Base-by-base conservation (phyloP, 1,284 basidiomycete species). In the Acaromyces ingoldii region DNA sequence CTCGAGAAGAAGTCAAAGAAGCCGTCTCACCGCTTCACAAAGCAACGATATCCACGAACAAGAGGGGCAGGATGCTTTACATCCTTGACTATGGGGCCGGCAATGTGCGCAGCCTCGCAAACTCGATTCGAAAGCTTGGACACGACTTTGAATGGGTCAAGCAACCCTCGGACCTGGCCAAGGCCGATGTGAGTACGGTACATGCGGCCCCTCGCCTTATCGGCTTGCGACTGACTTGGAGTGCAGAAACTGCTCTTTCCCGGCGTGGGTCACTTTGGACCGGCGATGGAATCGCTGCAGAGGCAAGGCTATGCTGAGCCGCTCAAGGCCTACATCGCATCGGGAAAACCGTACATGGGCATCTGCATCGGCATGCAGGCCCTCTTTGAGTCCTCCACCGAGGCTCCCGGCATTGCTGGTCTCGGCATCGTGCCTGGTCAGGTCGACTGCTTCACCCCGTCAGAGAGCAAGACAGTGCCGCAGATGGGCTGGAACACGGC, bases 211-310 rank as follows among this genome's bases (percentile, higher is more conserved):
- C 17, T 42, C 25, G 13, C 42, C 15, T 11, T 28, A 6, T 36
- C 11, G 40, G 13, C 37, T 17, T 17, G 6, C 3, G 1, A 13
- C 13, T 11, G 1, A 13, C 29, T 51, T 54, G 36, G 31, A 9
- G 25, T 15, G 6, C 34, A 97, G 93, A 87, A 85, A 77, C 85
- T 99, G 70, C 82, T 99, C 67, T 98, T 99, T 76, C 95, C 95
- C 44, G 95, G 95, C n/a, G 95, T 98, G 38, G 95, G 95, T 24
- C 84, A 91, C 6, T 98, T 97, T 75, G 86, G 87, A 50, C 85
- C 86, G 37, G 95, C 93, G 7, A 85, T 96, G 67, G 80, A 82
- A 47, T 85, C 87, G 52, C 84, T 99, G 42, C 77, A 80, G 37
- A 75, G 81, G 15, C 85, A 85, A 61, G 89, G 88, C 30, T 83